Conservation (phyloP, 2,329 filamentous ascomycete genomes). For the Clonostachys rhizophaga region DNA sequence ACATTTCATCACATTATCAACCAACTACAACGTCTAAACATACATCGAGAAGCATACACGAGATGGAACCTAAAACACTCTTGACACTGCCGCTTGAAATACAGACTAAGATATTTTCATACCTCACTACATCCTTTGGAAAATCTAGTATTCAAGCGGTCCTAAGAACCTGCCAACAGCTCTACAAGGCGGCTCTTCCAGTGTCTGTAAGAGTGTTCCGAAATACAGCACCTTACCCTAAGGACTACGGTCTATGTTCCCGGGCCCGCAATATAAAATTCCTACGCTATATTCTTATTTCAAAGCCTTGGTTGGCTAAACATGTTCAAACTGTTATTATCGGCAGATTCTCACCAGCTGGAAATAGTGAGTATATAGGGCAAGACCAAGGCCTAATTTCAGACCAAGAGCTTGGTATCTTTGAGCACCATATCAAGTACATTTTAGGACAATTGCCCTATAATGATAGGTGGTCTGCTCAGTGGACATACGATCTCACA, state of each 20-base stretch:
- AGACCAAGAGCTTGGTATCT: background rate
- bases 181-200: background rate
- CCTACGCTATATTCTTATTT: background rate
- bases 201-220: background rate
- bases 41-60: too few species aligned
- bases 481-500: background rate
- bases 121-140: background rate
- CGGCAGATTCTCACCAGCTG: background rate
- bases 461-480: background rate
- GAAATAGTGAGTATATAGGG: background rate
- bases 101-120: background rate
- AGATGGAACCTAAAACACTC: background rate
- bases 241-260: too few species aligned
- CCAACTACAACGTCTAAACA: too few species aligned
- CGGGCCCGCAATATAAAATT: too few species aligned
- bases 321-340: background rate
- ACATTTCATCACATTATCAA: too few species aligned
- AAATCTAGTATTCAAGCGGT: background rate
- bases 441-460: background rate
- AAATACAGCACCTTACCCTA: too few species aligned
- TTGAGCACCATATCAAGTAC: background rate
- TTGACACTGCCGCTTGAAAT: background rate
- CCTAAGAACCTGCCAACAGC: background rate
- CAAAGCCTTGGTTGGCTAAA: background rate
- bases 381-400: background rate